A percentile compares a stretch with the other conserved stretches of the same genome.
phyloP scores from a whole-genome alignment of 768 basidiomycete species.

The Gloeophyllum trabeum region DNA sequence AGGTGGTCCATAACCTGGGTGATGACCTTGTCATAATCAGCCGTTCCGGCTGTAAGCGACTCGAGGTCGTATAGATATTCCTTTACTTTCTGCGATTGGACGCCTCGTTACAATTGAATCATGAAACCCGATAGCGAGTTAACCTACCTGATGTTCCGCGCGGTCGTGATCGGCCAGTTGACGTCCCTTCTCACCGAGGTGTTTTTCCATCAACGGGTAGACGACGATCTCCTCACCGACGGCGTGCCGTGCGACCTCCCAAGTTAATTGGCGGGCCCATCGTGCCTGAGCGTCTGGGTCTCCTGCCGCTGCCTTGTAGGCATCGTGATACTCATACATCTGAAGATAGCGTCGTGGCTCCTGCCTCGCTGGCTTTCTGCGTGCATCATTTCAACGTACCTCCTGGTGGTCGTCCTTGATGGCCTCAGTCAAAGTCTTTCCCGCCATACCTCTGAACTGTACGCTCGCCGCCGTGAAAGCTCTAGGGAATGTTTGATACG shows the following conservation, averaged over 20 bases:
- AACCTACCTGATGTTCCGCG: conserved; percentile 39
- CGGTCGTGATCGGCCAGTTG: conserved; percentile 44
- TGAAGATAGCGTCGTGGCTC: conserved; percentile 10
- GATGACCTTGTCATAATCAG: conserved; percentile 30
- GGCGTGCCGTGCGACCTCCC: conserved; percentile 53
- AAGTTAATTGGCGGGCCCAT: conserved; percentile 44
- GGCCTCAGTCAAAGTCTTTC: conserved; percentile 25
- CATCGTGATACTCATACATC: conserved; percentile 48
- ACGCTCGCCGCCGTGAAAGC: no score
- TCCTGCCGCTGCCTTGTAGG: conserved; percentile 29
- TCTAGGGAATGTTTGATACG: no score
- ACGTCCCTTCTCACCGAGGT: conserved; percentile 38
- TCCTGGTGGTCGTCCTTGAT: conserved; percentile 40
- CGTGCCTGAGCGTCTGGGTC: conserved; percentile 36
- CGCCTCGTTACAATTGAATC: not conserved
- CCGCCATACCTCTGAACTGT: conserved; percentile 9
- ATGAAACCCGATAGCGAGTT: not conserved
- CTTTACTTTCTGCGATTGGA: conserved; percentile 28
- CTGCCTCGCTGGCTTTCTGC: not conserved
- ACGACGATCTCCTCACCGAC: conserved; percentile 54
- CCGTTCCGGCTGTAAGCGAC: conserved; percentile 26
- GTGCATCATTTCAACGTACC: conserved; percentile 13
- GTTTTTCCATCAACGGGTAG: conserved; percentile 49
- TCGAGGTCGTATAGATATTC: conserved; percentile 35
- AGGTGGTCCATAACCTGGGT: conserved; percentile 35